Evolutionary conservation across 2,329 filamentous ascomycete genomes (phyloP).

Genomic region (Fusarium pseudoanthophilum): DNA sequence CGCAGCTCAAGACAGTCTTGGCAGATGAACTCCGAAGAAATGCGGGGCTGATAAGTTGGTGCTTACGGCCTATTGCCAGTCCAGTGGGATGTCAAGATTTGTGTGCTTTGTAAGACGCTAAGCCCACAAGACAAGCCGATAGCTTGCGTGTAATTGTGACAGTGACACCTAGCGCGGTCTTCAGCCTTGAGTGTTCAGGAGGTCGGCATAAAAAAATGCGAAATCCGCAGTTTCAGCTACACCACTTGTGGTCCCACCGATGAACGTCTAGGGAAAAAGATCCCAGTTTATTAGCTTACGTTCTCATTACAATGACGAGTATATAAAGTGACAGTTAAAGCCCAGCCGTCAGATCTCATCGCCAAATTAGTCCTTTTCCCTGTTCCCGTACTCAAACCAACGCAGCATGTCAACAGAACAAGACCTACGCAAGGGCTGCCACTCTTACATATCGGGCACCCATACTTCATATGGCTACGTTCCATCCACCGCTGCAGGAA

Average conservation of each 20-base stretch:
- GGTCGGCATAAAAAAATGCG: not conserved
- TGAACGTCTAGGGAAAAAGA: accelerated
- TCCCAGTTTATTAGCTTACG: not conserved
- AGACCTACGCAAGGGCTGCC: not conserved
- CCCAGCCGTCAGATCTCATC: not conserved
- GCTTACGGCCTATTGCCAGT: not conserved
- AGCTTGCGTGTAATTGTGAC: not conserved
- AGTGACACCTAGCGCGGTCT: too few relatives aligned
- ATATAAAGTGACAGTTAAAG: not conserved
- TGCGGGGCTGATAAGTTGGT: not conserved
- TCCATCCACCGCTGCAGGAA: not conserved
- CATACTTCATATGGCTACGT: not conserved
- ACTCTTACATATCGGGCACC: not conserved
- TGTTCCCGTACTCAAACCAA: accelerated
- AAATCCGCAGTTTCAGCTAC: not conserved
- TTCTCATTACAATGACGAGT: accelerated
- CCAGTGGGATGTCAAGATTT: not conserved
- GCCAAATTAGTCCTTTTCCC: not conserved
- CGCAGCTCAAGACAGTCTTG: not conserved
- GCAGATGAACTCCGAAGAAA: not conserved
- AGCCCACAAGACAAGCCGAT: not conserved
- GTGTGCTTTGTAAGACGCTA: not conserved
- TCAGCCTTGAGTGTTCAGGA: not conserved
- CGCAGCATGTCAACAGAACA: not conserved
- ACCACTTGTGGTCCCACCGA: not conserved